Evolutionary conservation across 1,139 yeast species (phyloP), one percentile per base, ranked within the genome.

Genomic region (Saccharomyces hybrid): DNA sequence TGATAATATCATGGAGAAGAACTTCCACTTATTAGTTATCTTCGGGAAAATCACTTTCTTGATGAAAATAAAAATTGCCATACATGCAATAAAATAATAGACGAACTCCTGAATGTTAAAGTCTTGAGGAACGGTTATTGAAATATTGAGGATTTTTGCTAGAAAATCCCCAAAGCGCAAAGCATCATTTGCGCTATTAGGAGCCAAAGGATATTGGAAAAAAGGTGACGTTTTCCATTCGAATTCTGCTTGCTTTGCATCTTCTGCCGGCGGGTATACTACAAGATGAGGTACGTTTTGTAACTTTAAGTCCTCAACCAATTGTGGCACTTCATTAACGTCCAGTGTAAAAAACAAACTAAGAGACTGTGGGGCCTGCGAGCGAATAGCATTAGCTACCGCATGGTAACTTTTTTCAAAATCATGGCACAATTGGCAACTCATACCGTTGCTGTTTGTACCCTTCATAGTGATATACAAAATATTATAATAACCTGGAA

Each of bases 231-330:
- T 52, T 2, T 57, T 46, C 70, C 70, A 68, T 26, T 64, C 54
- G 55, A 64, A 66, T 7, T 60, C 56, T 5, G 56, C 54, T 16
- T 52, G 57, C 4, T 58, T 57, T 4, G 50, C 19, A 3, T 59
- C 57, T 7, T 51, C 16, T 16, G 71, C 70, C 3, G 87, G 87
- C 1, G 88, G 88, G 55, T 81, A 76, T 3, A 85, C 71, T 81
- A 89, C 81, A 9, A 84, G 60, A 58, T 81, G 83, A 1, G 95
- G 93, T 2, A 84, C 79, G 3, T 80, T 71, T 3, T 68, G 68
- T 54, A 85, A 64, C 3, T 72, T 68, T 52, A 83, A 62, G 26
- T 70, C 68, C 28, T 70, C 66, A 57, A 81, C 78, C 11, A 73
- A 60, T 50, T 76, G 72, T 8, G 72, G 61, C 34, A 74, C 72